These are phyloP conservation scores for Apiospora hydei DNA, from an alignment of 2,329 filamentous ascomycete genomes.

Conservation along the genomic window DNA sequence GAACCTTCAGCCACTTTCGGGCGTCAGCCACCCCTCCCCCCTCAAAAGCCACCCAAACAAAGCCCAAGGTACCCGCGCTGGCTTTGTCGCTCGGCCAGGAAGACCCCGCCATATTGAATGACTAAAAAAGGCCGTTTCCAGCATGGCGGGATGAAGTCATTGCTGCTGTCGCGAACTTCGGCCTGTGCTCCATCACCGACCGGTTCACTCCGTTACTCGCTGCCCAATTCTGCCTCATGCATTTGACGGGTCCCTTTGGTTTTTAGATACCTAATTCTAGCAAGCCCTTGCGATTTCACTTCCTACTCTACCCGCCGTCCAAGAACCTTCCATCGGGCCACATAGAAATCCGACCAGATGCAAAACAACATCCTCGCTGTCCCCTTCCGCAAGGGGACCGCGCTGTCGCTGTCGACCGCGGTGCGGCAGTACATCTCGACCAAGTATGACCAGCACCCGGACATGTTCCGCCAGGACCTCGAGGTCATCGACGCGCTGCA, in stretches of 20 bases:
- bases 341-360: conserved; percentile 10
- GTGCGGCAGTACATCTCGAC: conserved; percentile 95
- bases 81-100: background rate
- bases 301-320: background rate
- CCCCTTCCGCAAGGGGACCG: conserved; percentile 86
- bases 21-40: background rate
- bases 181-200: conserved; percentile 2
- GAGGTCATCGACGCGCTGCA: conserved; percentile 85
- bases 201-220: background rate
- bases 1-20: background rate
- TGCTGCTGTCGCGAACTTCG: conserved; percentile 20
- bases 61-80: background rate
- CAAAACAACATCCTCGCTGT: conserved; percentile 72
- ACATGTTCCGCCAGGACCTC: conserved; percentile 91
- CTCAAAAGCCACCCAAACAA: background rate
- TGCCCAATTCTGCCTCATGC: background rate
- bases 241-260: background rate
- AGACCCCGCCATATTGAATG: conserved; percentile 10
- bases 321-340: background rate
- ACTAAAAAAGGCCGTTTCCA: conserved; percentile 4
- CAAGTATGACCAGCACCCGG: conserved; percentile 98
- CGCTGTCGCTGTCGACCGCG: conserved; percentile 78
- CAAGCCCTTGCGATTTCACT: too few species aligned
- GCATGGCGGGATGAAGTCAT: conserved; percentile 36
- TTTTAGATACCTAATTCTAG: background rate